Base-by-base conservation (phyloP, 192 early-diverging fungal genomes). In the Coemansia sp. region DNA sequence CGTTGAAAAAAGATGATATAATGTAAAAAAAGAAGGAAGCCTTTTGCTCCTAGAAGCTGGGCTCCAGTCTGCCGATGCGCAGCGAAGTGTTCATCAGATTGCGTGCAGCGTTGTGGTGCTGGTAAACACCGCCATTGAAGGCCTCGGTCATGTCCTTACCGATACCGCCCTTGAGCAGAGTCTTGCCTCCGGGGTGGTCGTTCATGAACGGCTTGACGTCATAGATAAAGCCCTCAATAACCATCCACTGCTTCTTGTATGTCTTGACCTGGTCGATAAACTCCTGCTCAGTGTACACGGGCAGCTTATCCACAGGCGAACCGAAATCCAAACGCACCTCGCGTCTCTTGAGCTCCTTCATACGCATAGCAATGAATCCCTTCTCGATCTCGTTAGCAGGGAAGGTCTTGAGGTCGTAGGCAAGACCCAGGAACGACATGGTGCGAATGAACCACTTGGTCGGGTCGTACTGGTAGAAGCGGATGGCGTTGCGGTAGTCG, bases 71-170 rank as follows among this genome's bases (percentile, higher is more conserved):
- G 11, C 67, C 67, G 28, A 71, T 71, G 26, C 67, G 67, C 25
- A 71, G 56, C 28, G 68, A 67, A 2, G 64, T 67, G 60, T 74
- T 74, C 72, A 74, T 74, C 46, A 97, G 69, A 70, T 92, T 88
- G 36, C 89, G 76, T 3, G 93, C 93, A 24, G 88, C 91, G 52
- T 91, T 95, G 58, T 85, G 82, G 64, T 97, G 94, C 59, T 87
- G 76, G 67, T 97, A 94, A 13, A 95, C 80, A 42, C 87, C 91
- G 17, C 94, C 93, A 51, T 95, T 90, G 77, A 95, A 95, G 2
- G 87, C 77, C 11, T 72, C 78, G 7, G 93, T 92, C 59, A 86
- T 83, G 58, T 97, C 91, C 63, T 88, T 87, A 53, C 94, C 94
- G 26, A 94, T 75, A 23, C 72, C 81, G 46, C 77, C 68, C 20